Evolutionary conservation across 441 rosid genomes (phyloP).

Genomic region (Mallotus repandus): DNA sequence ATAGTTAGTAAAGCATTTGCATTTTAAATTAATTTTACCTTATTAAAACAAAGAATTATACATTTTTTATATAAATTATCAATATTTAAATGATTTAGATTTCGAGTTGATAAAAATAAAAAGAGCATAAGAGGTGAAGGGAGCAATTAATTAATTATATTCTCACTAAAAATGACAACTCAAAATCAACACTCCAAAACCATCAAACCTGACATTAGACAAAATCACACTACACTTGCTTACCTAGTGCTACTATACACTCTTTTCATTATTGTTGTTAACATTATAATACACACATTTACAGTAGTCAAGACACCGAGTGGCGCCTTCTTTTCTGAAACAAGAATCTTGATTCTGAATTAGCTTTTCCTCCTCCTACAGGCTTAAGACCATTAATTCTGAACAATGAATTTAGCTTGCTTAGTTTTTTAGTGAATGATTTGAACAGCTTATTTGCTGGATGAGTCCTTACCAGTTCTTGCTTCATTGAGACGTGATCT

Average conservation of each 20-base stretch:
- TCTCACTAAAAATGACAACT: constrained; percentile 21
- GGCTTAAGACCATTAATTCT: constrained; percentile 59
- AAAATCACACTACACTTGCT: constrained; percentile 23
- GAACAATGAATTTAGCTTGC: constrained; percentile 76
- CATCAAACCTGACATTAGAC: constrained; percentile 15
- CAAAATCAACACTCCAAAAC: constrained; percentile 20
- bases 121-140: neutral
- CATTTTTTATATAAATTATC: too few relatives aligned
- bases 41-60: too few relatives aligned
- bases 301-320: constrained; percentile 60
- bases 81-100: too few relatives aligned
- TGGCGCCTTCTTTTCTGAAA: constrained; percentile 77
- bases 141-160: neutral
- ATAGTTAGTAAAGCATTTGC: too few relatives aligned
- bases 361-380: constrained; percentile 43
- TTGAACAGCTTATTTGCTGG: constrained; percentile 74
- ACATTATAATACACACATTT: constrained; percentile 7
- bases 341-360: constrained; percentile 61
- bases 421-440: constrained; percentile 66
- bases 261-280: constrained; percentile 15
- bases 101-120: too few relatives aligned
- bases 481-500: constrained; percentile 91
- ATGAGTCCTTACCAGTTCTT: constrained; percentile 67
- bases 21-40: too few relatives aligned
- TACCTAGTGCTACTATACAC: constrained; percentile 29